Base-by-base conservation (phyloP, 2,329 filamentous ascomycete species). In the Fusarium sp. region DNA sequence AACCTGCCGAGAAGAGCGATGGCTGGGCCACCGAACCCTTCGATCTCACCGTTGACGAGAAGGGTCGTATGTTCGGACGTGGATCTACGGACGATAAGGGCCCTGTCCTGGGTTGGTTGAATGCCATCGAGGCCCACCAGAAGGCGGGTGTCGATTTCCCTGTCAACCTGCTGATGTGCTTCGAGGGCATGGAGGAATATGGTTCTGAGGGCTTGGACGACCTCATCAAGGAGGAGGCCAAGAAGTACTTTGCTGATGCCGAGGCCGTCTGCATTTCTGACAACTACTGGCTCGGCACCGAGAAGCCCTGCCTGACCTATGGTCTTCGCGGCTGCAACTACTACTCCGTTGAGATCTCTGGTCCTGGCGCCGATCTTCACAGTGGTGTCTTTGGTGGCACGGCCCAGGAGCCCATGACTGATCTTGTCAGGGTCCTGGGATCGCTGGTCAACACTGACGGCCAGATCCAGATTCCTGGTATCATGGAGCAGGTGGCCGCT, bases 111-210 rank as follows among this genome's bases (percentile, higher is more conserved):
- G 96, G 96, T 78, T 99, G 96, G 96, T 84, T 99, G 77, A 99
- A 99, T 82, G 95, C 95, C 76, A 98, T 99, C 75, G 95, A 99
- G 85, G 95, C 96, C 46, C 96, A 99, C 87, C 92, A 98, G 84
- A 96, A 97, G 87, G 95, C 95, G 38, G 94, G 94, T 66, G 87
- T 98, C 53, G 96, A 98, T 60, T 94, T 99, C 82, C 96, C 96
- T 10, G 96, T 99, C 80, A 99, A 99, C 86, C 88, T 99, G 75
- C 90, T 99, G 74, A 98, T 98, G 94, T 99, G 96, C 88, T 98
- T 99, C 78, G 96, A 99, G 88, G 96, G 96, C 57, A 99, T 99
- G 96, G 96, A 99, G 86, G 96, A 99, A 86, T 98, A 97, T 82
- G 96, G 96, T 59, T 98, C 95, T 0, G 96, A 98, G 82, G 96